A percentile compares a stretch with the other conserved stretches of the same genome.
These are phyloP conservation scores for Citrus mangshanensis DNA, from an alignment of 345 rosid species.

Conservation along the genomic window DNA sequence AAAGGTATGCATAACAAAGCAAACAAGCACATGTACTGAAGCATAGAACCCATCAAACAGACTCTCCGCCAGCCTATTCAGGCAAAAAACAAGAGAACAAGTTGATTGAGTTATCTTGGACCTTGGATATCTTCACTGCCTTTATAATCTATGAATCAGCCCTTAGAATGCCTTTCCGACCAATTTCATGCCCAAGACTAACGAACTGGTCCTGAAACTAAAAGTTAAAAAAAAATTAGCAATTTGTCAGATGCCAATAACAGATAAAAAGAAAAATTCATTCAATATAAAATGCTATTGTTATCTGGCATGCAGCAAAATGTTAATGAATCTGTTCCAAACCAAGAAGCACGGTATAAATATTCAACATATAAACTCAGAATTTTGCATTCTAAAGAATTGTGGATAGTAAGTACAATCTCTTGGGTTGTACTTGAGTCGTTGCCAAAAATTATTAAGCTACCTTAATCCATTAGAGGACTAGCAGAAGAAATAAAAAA, in stretches of 20 bases:
- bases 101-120: neutral
- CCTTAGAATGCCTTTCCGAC: conserved; percentile 14
- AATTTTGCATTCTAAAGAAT: neutral
- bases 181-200: conserved; percentile 13
- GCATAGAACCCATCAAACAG: conserved; percentile 14
- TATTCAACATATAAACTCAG: neutral
- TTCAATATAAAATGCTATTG: neutral
- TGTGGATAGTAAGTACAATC: neutral
- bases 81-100: conserved; percentile 9
- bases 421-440: neutral
- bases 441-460: neutral
- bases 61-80: conserved; percentile 2
- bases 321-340: neutral
- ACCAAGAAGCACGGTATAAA: neutral
- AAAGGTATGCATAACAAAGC: conserved; percentile 21
- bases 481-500: neutral
- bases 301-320: neutral
- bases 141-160: conserved; percentile 20
- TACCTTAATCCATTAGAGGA: neutral
- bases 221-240: neutral
- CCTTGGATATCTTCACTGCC: conserved; percentile 7
- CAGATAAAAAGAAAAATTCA: neutral
- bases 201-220: conserved; percentile 14
- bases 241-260: neutral
- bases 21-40: conserved; percentile 10